Evolutionary conservation across 1,284 basidiomycete species (phyloP).

Genomic region (Ganoderma resinaceum): DNA sequence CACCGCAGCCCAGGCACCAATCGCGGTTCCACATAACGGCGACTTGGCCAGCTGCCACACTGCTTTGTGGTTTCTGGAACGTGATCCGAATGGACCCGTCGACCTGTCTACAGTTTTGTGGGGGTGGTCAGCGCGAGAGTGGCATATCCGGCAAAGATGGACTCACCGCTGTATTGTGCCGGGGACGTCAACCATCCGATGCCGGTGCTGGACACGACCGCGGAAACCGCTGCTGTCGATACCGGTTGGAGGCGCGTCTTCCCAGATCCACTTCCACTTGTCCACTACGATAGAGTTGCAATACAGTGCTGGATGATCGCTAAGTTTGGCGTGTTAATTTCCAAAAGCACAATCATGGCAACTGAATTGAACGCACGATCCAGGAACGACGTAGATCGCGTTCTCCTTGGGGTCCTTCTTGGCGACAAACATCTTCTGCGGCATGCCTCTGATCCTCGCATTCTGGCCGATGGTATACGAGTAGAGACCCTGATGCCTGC

Average conservation of each 20-base stretch:
- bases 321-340: slow-evolving; percentile 34
- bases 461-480: slow-evolving; percentile 89
- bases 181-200: slow-evolving; percentile 67
- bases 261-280: slow-evolving; percentile 83
- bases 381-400: slow-evolving; percentile 79
- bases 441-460: slow-evolving; percentile 71
- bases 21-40: slow-evolving; percentile 76
- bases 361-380: slow-evolving; percentile 56
- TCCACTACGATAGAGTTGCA: slow-evolving; percentile 52
- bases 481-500: slow-evolving; percentile 82
- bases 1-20: slow-evolving; percentile 87
- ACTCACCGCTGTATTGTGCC: slow-evolving; percentile 52
- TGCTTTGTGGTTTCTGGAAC: slow-evolving; percentile 69
- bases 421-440: slow-evolving; percentile 77
- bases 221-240: slow-evolving; percentile 55
- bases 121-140: not conserved
- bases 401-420: slow-evolving; percentile 71
- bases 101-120: not conserved
- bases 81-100: slow-evolving; percentile 46
- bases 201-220: slow-evolving; percentile 72
- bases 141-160: not conserved
- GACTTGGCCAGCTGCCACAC: slow-evolving; percentile 84
- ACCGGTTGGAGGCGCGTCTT: slow-evolving; percentile 57
- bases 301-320: slow-evolving; percentile 72
- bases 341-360: not conserved